Percentiles rank a stretch among this genome's conserved stretches.
Conservation (phyloP, 129 eudicot genomes). For the Lactuca saligna region DNA sequence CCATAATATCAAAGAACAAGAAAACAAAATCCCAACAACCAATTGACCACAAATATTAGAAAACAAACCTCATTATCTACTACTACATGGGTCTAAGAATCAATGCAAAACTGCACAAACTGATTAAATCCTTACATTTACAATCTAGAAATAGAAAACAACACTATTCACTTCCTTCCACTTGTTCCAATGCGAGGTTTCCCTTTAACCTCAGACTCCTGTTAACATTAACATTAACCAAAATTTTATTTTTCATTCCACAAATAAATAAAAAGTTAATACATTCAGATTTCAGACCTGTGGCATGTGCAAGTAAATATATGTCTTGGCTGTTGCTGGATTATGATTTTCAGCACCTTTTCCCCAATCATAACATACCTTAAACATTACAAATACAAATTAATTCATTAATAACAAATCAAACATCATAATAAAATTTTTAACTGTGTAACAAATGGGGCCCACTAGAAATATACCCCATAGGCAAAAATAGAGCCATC, state of each 20-base stretch:
- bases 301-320: slow-evolving; percentile 62
- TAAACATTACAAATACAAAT: slow-evolving; percentile 3
- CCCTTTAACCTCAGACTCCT: slow-evolving; percentile 83
- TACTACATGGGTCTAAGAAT: slow-evolving; percentile 6
- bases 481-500: slow-evolving; percentile 95
- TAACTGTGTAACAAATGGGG: too few relatives aligned
- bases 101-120: slow-evolving; percentile 1
- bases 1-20: not conserved
- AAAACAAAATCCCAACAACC: not conserved
- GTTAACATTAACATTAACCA: slow-evolving; percentile 9
- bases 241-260: not conserved
- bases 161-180: slow-evolving; percentile 48
- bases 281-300: slow-evolving; percentile 59
- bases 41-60: not conserved
- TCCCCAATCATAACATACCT: slow-evolving; percentile 97
- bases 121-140: slow-evolving; percentile 17
- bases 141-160: slow-evolving; percentile 1
- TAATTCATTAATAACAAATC: slow-evolving; percentile 6
- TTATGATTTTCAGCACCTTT: slow-evolving; percentile 98
- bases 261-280: not conserved
- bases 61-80: slow-evolving; percentile 13
- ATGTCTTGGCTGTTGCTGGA: slow-evolving; percentile 74
- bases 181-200: slow-evolving; percentile 62
- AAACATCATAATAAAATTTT: not conserved
- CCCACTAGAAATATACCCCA: slow-evolving; percentile 44